These are phyloP conservation scores for Pseudopyrenochaeta lycopersici DNA, from an alignment of 2,329 filamentous ascomycete genomes.

Conservation along the genomic window DNA sequence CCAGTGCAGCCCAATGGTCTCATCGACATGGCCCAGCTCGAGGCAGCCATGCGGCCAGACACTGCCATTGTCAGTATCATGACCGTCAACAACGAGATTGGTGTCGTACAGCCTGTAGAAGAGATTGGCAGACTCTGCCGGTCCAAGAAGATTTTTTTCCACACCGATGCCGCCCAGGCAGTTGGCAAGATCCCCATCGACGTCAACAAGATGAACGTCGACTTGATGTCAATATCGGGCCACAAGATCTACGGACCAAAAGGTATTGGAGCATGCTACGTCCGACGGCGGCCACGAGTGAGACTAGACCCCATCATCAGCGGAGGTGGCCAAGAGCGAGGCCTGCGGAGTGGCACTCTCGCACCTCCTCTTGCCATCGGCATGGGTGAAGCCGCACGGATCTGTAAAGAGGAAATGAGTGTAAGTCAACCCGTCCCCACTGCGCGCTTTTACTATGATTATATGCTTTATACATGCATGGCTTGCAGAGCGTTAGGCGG, in stretches of 20 bases:
- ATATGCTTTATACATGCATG: slow-evolving; percentile 86
- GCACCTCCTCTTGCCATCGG: slow-evolving; percentile 89
- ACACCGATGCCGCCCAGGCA: slow-evolving; percentile 94
- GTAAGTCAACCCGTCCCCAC: slow-evolving; percentile 66
- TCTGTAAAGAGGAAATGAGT: slow-evolving; percentile 87
- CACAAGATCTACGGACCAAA: slow-evolving; percentile 99
- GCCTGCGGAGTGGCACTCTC: slow-evolving; percentile 90
- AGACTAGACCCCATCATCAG: slow-evolving; percentile 95
- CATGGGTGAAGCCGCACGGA: slow-evolving; percentile 93
- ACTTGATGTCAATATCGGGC: slow-evolving; percentile 97
- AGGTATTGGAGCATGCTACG: slow-evolving; percentile 95
- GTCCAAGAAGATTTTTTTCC: slow-evolving; percentile 94
- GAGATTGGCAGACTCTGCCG: slow-evolving; percentile 94
- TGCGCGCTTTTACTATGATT: slow-evolving; percentile 68
- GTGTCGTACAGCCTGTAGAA: slow-evolving; percentile 95
- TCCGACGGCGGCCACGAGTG: slow-evolving; percentile 89
- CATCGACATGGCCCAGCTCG: slow-evolving; percentile 81
- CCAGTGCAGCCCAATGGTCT: slow-evolving; percentile 89
- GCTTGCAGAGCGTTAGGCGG: slow-evolving; percentile 73
- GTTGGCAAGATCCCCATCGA: slow-evolving; percentile 98
- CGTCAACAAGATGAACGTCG: slow-evolving; percentile 97
- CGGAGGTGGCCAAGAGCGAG: slow-evolving; percentile 94
- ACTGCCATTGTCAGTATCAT: slow-evolving; percentile 95
- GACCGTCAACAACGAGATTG: slow-evolving; percentile 99
- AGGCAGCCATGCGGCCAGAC: slow-evolving; percentile 88